These are phyloP conservation scores for Lablab purpureus DNA, from an alignment of 306 rosid species.

Conservation along the genomic window DNA sequence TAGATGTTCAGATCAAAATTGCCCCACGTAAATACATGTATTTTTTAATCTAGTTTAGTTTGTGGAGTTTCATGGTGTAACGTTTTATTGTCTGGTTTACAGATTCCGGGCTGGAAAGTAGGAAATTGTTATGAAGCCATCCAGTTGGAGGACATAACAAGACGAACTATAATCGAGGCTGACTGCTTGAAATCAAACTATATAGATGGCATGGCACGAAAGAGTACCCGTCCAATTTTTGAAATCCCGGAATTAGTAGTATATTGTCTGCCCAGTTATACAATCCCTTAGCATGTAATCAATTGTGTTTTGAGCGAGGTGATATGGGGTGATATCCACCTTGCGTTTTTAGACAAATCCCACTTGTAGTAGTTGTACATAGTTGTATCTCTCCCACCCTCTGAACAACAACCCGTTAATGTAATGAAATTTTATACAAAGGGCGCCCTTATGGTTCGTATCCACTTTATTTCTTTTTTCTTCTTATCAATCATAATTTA, in stretches of 20 bases:
- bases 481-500: conserved; percentile 11
- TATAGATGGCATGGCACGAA: conserved; percentile 44
- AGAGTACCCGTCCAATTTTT: conserved; percentile 56
- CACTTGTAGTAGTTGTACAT: conserved; percentile 43
- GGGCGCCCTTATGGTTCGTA: conserved; percentile 44
- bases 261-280: conserved; percentile 43
- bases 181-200: conserved; percentile 31
- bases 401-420: conserved; percentile 42
- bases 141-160: conserved; percentile 45
- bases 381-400: conserved; percentile 36
- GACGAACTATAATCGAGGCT: conserved; percentile 36
- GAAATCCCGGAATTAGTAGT: conserved; percentile 56
- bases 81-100: background rate
- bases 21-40: background rate
- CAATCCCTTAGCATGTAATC: conserved; percentile 47
- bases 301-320: conserved; percentile 47
- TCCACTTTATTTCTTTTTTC: conserved; percentile 32
- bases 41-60: background rate
- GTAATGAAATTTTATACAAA: conserved; percentile 57
- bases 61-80: background rate
- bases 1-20: conserved; percentile 15
- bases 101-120: conserved; percentile 38
- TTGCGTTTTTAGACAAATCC: conserved; percentile 43
- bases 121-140: conserved; percentile 45
- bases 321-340: conserved; percentile 41